Evolutionary conservation across 352 stramenopile species (phyloP), one percentile per base, ranked within the genome.

Genomic region (Elongisporangium senticosum): DNA sequence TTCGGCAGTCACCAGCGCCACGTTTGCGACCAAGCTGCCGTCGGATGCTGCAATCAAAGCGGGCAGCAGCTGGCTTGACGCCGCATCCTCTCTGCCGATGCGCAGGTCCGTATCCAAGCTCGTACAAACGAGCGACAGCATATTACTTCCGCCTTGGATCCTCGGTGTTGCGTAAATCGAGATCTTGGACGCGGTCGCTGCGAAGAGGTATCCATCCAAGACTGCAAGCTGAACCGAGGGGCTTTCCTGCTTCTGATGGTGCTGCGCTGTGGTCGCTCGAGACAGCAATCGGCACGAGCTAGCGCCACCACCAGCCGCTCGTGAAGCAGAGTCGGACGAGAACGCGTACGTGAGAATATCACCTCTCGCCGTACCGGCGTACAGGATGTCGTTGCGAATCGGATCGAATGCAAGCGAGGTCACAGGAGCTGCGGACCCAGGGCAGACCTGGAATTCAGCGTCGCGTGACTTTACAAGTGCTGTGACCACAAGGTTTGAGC

Each of bases 381-480:
- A 89, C 17, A 89, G 24, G n/a, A 87, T 51, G 1, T 85, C 73
- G 0, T 55, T 55, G 6, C 76, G 58, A 7, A 63, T 37, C 0
- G 61, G 39, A 40, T 87, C 79, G 37, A 87, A 86, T 2, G 64
- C 62, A 33, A 89, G 74, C 0, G 77, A 86, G 0, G 65, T 55
- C 20, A 77, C 63, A 15, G 40, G 10, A 0, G 71, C 73, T 5
- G 64, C 65, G 4, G 75, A 81, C 14, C 75, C 77, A n/a, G 61
- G 26, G 26, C 77, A 87, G 11, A 63, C 15, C 7, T 83, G 54
- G n/a, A 69, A 73, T 0, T 70, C 59, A 1, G 58, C 49, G 0
- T 68, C 62, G 51, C 72, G 61, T 19, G 63, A 61, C 1, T 67
- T 67, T 6, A 62, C 63, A 53, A 86, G 57, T 0, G 64, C 68